phyloP scores from a whole-genome alignment of 208 protist genomes.

The Crithidia bombi region DNA sequence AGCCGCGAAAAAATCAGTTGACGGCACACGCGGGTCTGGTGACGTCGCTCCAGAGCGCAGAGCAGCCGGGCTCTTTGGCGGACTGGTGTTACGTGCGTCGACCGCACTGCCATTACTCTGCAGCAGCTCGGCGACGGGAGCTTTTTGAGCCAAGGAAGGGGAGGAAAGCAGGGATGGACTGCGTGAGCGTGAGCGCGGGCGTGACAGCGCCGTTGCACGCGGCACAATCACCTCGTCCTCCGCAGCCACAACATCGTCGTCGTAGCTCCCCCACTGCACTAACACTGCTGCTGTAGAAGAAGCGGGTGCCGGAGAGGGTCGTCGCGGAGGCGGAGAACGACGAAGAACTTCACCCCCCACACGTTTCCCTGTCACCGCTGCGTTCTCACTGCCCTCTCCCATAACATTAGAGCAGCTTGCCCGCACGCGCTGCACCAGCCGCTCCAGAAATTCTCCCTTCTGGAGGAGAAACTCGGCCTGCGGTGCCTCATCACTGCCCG shows the following conservation, averaged over 20 bases:
- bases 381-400: background rate
- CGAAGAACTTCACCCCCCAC: background rate
- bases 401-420: constrained; percentile 19
- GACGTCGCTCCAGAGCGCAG: constrained; percentile 20
- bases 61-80: background rate
- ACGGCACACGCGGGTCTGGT: constrained; percentile 38
- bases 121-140: background rate
- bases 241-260: background rate
- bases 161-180: constrained; percentile 27
- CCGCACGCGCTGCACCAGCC: constrained; percentile 29
- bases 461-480: constrained; percentile 28
- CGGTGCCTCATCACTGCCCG: background rate
- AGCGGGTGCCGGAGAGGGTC: background rate
- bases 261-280: background rate
- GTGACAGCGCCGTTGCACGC: constrained; percentile 8
- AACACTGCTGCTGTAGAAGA: background rate
- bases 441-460: constrained; percentile 35
- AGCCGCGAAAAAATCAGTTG: constrained; percentile 32
- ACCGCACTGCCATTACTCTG: background rate
- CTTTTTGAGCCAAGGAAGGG: background rate
- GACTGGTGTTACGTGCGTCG: background rate
- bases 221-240: constrained; percentile 4
- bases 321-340: constrained; percentile 6
- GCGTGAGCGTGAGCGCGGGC: constrained; percentile 17
- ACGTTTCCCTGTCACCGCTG: background rate